A percentile compares a stretch with the other conserved stretches of the same genome.
Evolutionary conservation across 2,329 filamentous ascomycete species (phyloP).

Genomic region (Metarhizium robertsii): DNA sequence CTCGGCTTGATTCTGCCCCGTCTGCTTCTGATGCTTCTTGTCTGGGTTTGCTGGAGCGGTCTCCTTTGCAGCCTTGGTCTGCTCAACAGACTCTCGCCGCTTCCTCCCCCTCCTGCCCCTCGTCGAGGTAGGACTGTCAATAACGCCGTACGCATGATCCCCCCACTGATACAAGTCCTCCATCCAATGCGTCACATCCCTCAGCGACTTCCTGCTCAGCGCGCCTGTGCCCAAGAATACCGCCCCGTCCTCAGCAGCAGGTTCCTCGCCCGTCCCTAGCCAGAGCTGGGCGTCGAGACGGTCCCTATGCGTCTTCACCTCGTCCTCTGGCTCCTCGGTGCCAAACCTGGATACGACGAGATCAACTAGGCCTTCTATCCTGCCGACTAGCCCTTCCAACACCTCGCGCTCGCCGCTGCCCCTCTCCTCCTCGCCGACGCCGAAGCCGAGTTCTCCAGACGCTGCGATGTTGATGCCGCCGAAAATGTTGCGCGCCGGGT

Average conservation of each 20-base stretch:
- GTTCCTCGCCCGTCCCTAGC: constrained; percentile 63
- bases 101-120: constrained; percentile 38
- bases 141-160: constrained; percentile 74
- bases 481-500: constrained; percentile 71
- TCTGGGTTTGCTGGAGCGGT: neutral
- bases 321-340: constrained; percentile 23
- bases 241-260: constrained; percentile 67
- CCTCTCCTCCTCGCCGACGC: constrained; percentile 90
- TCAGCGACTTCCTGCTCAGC: constrained; percentile 60
- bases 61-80: neutral
- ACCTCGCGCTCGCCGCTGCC: constrained; percentile 92
- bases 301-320: constrained; percentile 10
- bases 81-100: constrained; percentile 10
- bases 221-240: constrained; percentile 77
- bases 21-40: neutral
- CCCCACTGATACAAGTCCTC: constrained; percentile 81
- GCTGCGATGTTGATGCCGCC: constrained; percentile 80
- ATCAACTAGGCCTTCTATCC: constrained; percentile 79
- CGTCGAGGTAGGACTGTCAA: constrained; percentile 64
- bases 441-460: constrained; percentile 84
- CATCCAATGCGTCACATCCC: constrained; percentile 75
- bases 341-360: constrained; percentile 83
- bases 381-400: constrained; percentile 72
- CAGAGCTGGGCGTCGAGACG: constrained; percentile 36
- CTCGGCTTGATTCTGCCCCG: neutral